Evolutionary conservation across 805 yeast genomes (phyloP).

Genomic region (Candida nonsorbophila): DNA sequence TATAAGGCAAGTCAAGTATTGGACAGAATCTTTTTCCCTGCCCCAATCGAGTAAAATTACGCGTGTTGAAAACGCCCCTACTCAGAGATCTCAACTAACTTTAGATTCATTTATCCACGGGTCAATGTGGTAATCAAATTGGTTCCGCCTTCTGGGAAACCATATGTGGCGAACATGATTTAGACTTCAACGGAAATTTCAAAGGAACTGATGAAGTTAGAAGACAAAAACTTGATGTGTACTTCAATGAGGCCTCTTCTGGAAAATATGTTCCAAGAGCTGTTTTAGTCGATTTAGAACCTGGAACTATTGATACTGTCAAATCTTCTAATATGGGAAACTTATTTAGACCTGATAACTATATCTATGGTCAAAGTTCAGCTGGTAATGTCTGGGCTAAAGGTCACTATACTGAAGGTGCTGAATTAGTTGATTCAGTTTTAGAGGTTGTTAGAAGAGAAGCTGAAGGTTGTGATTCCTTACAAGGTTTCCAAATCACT

Average conservation of each 20-base stretch:
- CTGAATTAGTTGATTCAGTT: constrained; percentile 86
- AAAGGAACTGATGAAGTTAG: constrained; percentile 45
- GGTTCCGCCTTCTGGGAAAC: constrained; percentile 96
- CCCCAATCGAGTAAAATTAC: no score
- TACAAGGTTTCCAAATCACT: constrained; percentile 89
- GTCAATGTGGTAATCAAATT: constrained; percentile 98
- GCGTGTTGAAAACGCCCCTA: no score
- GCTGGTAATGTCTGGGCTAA: constrained; percentile 98
- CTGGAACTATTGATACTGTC: constrained; percentile 87
- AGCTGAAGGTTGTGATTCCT: constrained; percentile 87
- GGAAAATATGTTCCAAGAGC: constrained; percentile 94
- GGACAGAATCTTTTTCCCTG: constrained; percentile 1
- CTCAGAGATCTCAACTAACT: constrained; percentile 3
- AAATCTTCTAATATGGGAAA: constrained; percentile 77
- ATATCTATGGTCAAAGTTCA: constrained; percentile 82
- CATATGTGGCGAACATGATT: constrained; percentile 82
- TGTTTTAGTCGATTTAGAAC: constrained; percentile 87
- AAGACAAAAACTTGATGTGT: constrained; percentile 64
- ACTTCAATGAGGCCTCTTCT: constrained; percentile 80
- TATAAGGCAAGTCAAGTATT: background rate
- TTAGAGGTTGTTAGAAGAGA: constrained; percentile 89
- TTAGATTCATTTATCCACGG: constrained; percentile 91
- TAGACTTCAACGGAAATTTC: constrained; percentile 69
- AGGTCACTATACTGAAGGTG: constrained; percentile 96
- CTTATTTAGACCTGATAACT: constrained; percentile 88